phyloP scores from a whole-genome alignment of 1,284 basidiomycete species.

The Naganishia albida region DNA sequence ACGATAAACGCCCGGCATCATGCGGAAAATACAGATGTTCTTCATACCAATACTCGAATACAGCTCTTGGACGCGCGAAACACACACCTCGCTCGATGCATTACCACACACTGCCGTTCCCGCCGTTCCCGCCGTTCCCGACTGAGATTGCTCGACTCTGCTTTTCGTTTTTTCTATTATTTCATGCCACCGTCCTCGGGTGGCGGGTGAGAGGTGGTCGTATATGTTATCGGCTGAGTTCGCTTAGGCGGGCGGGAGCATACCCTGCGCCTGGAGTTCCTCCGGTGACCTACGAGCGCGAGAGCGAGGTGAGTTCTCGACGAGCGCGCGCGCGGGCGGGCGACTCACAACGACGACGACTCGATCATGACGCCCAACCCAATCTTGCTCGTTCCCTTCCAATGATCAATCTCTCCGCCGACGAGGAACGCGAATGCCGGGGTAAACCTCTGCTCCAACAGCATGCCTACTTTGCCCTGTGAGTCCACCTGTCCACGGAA shows the following conservation, averaged over 20 bases:
- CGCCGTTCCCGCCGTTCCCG: too few relatives aligned
- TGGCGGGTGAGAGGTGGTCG: not conserved
- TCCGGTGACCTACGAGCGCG: conserved; percentile 19
- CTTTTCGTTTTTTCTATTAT: not conserved
- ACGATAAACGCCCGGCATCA: too few relatives aligned
- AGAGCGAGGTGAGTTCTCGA: not conserved
- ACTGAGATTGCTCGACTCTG: not conserved
- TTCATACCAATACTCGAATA: conserved; percentile 12
- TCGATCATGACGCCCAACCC: conserved; percentile 97
- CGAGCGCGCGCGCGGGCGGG: not conserved
- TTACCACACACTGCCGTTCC: too few relatives aligned
- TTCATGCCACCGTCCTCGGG: too few relatives aligned
- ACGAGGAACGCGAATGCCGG: conserved; percentile 94
- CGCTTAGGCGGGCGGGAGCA: conserved; percentile 26
- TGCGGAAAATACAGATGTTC: conserved; percentile 7
- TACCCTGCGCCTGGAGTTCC: conserved; percentile 25
- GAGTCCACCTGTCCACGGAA: conserved; percentile 92
- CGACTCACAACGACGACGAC: conserved; percentile 41
- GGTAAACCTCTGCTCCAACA: conserved; percentile 93
- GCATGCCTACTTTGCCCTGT: conserved; percentile 87
- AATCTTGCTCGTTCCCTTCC: conserved; percentile 92
- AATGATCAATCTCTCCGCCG: conserved; percentile 96
- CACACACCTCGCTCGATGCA: too few relatives aligned
- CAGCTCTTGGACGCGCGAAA: too few relatives aligned
- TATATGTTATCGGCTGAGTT: not conserved